Evolutionary conservation across 2,329 filamentous ascomycete genomes (phyloP), one percentile per base, ranked within the genome.

Genomic region (Rhexocercosporidium sp.): DNA sequence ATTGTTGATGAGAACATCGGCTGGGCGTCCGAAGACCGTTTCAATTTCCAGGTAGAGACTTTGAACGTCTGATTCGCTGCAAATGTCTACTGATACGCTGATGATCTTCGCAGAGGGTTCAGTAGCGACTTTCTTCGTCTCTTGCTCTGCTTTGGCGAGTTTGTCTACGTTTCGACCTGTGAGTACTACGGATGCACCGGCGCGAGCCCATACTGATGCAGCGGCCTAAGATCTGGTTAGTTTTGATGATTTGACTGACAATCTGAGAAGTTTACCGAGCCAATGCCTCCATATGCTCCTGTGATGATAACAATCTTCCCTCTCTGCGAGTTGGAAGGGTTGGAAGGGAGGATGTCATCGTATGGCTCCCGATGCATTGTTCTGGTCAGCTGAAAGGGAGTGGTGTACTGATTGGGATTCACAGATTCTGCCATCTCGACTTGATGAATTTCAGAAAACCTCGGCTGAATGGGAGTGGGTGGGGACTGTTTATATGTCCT

Each of bases 1-100:
- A 70, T 82, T 84, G 65, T 80, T 81, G 54, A 83, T 69, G 1
- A 83, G 64, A 3, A 83, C 74, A 59, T 83, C 81, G 4, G 72
- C 72, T 6, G 61, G 46, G 39, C 67, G 44, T 2, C 73, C 71
- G 57, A 72, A 73, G 1, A 59, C 64, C 27, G 69, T 63, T 29
- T 73, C 66, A 2, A 73, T 51, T 3, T 59, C 22, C 0, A 60
- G 49, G 41, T 62, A 74, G 16, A 74, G 56, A 37, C 65, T 66
- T 27, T 71, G 65, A 5, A 71, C 69, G 29, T 72, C 68, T 0
- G 56, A 37, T 51, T 72, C 71, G 16, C 37, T 46, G 0, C 34
- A 25, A 18, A 74, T 70, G 56, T 74, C 71, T 4, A 59, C 51
- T 70, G 7, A 73, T 53, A 14, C 57, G 34, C 1, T 73, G 25